Evolutionary conservation across 1,284 basidiomycete genomes (phyloP).

Genomic region (Limonomyces culmigenus): DNA sequence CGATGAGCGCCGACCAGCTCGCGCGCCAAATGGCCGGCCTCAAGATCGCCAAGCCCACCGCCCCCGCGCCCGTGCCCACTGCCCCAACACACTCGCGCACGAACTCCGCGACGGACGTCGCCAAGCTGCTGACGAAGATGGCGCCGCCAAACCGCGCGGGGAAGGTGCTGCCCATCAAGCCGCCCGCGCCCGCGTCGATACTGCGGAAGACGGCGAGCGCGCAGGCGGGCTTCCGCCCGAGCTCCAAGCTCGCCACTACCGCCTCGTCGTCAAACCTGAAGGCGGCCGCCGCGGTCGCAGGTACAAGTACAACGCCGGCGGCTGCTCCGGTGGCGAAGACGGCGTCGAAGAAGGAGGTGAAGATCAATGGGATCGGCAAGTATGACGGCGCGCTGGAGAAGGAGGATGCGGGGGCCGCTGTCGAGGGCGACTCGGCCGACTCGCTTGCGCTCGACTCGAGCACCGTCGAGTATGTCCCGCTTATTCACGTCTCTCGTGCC

Average conservation of each 20-base stretch:
- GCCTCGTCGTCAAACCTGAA: too few relatives aligned
- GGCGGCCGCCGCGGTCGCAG: conserved; percentile 1
- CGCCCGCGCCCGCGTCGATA: conserved; percentile 8
- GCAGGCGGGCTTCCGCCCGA: conserved; percentile 10
- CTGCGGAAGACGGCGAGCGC: conserved; percentile 11
- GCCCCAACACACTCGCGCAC: conserved; percentile 24
- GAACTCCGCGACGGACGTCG: too few relatives aligned
- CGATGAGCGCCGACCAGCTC: conserved; percentile 26
- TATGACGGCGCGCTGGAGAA: conserved; percentile 80
- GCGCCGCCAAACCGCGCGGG: conserved; percentile 34
- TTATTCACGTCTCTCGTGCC: background rate
- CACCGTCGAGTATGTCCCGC: conserved; percentile 32
- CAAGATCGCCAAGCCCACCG: conserved; percentile 27
- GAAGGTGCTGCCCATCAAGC: conserved; percentile 5
- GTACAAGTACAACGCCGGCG: conserved; percentile 2
- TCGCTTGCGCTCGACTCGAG: conserved; percentile 69
- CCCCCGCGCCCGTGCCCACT: conserved; percentile 12
- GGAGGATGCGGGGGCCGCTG: conserved; percentile 54
- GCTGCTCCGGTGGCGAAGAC: background rate
- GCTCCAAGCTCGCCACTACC: too few relatives aligned
- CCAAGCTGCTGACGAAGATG: conserved; percentile 53
- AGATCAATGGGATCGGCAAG: conserved; percentile 58
- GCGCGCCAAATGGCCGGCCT: conserved; percentile 31
- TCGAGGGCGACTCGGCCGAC: conserved; percentile 53
- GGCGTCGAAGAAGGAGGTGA: conserved; percentile 5